Conservation (phyloP, 1,284 basidiomycete genomes). For the Meripilus lineatus region DNA sequence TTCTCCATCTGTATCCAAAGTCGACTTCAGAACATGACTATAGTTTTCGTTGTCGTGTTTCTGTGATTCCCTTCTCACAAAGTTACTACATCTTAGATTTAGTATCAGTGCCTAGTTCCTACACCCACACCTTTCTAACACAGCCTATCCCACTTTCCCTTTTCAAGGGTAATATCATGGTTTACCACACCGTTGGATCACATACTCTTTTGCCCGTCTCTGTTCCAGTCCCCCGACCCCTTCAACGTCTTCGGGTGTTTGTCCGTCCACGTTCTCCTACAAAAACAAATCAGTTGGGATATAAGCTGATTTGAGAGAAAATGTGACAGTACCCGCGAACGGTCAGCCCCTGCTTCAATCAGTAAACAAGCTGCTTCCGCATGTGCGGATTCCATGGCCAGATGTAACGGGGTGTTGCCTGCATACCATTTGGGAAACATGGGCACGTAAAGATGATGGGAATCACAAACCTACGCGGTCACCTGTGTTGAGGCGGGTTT, state of each 20-base stretch:
- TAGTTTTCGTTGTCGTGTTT: no score
- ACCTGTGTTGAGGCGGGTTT: constrained; percentile 81
- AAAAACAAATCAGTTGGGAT: constrained; percentile 13
- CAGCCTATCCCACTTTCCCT: no score
- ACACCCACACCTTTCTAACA: no score
- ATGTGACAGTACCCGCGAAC: constrained; percentile 63
- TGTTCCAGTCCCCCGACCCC: constrained; percentile 89
- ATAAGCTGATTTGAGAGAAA: constrained; percentile 2
- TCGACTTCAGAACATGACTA: no score
- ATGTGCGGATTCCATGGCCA: constrained; percentile 92
- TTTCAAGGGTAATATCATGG: no score
- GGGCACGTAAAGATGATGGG: constrained; percentile 7
- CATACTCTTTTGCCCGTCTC: constrained; percentile 68
- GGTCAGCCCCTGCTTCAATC: constrained; percentile 92
- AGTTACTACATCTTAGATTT: background rate
- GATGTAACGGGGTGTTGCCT: constrained; percentile 95
- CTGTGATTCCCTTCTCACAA: no score
- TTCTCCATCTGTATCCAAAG: no score
- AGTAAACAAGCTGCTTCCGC: constrained; percentile 84
- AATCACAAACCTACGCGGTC: constrained; percentile 71
- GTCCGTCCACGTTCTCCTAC: constrained; percentile 77
- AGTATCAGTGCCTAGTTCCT: no score
- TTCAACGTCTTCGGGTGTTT: constrained; percentile 78
- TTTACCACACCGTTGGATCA: constrained; percentile 63
- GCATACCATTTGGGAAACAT: constrained; percentile 10